Percentiles rank a stretch among this genome's conserved stretches.
Evolutionary conservation across 2,329 filamentous ascomycete genomes (phyloP).

Genomic region (Neospermospora avenae): DNA sequence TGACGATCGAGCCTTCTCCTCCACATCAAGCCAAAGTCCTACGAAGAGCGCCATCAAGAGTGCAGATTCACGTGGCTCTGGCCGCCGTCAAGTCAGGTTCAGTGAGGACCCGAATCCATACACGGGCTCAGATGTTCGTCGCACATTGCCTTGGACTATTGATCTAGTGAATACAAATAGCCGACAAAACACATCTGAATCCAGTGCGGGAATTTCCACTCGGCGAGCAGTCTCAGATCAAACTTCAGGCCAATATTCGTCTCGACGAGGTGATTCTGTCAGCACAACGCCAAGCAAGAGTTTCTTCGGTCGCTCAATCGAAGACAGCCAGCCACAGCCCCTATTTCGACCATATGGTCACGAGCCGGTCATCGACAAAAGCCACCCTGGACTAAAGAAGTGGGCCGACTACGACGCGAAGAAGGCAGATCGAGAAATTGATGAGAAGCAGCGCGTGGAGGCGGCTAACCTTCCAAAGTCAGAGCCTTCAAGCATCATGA

Average conservation of each 20-base stretch:
- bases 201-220: neutral
- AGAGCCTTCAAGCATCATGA: neutral
- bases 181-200: neutral
- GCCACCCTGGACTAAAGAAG: neutral
- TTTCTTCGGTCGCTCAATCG: neutral
- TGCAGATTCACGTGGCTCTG: neutral
- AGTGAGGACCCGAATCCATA: neutral
- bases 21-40: neutral
- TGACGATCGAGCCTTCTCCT: neutral
- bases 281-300: neutral
- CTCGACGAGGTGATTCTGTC: neutral
- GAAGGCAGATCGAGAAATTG: constrained; percentile 15
- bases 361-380: neutral
- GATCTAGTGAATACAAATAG: neutral
- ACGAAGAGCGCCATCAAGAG: neutral
- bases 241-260: neutral
- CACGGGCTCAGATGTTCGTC: neutral
- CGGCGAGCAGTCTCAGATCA: neutral
- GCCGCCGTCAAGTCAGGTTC: neutral
- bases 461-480: neutral
- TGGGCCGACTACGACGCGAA: constrained; percentile 19
- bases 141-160: neutral
- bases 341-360: neutral
- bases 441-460: neutral
- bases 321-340: neutral